phyloP scores from a whole-genome alignment of 148 eudicot genomes.

The Chenopodium formosanum region DNA sequence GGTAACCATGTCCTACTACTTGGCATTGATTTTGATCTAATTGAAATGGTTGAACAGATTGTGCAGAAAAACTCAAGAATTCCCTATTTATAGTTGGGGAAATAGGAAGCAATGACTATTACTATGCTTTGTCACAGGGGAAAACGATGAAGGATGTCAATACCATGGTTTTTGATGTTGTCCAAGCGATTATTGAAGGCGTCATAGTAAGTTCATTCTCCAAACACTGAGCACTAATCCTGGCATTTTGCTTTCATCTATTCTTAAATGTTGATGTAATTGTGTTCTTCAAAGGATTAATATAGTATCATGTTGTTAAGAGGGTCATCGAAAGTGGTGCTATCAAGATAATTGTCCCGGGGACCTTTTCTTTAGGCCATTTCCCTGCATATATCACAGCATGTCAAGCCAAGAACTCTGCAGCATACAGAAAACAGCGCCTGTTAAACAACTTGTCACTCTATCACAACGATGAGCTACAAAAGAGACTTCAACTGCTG shows the following conservation, averaged over 20 bases:
- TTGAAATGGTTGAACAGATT: constrained; percentile 8
- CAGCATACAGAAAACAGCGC: constrained; percentile 13
- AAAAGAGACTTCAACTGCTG: constrained; percentile 12
- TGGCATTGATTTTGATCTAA: neutral
- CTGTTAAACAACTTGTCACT: constrained; percentile 29
- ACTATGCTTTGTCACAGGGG: constrained; percentile 29
- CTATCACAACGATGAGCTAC: constrained; percentile 28
- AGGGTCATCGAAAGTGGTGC: constrained; percentile 27
- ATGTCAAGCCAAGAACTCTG: neutral
- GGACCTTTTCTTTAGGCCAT: constrained; percentile 32
- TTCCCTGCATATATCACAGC: constrained; percentile 29
- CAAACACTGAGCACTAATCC: neutral
- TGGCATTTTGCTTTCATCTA: neutral
- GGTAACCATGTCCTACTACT: neutral
- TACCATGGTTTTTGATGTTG: constrained; percentile 27
- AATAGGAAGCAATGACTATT: constrained; percentile 28
- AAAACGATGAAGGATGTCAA: constrained; percentile 20
- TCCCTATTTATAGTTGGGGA: constrained; percentile 23
- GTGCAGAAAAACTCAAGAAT: constrained; percentile 23
- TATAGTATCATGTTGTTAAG: constrained; percentile 1
- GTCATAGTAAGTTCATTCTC: constrained; percentile 5
- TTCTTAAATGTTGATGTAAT: neutral
- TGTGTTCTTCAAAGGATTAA: neutral
- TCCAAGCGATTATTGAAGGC: constrained; percentile 23
- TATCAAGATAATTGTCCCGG: constrained; percentile 28